Percentiles rank a stretch among this genome's conserved stretches.
phyloP scores from a whole-genome alignment of 2,329 filamentous ascomycete genomes.

The Colletotrichum incanum region DNA sequence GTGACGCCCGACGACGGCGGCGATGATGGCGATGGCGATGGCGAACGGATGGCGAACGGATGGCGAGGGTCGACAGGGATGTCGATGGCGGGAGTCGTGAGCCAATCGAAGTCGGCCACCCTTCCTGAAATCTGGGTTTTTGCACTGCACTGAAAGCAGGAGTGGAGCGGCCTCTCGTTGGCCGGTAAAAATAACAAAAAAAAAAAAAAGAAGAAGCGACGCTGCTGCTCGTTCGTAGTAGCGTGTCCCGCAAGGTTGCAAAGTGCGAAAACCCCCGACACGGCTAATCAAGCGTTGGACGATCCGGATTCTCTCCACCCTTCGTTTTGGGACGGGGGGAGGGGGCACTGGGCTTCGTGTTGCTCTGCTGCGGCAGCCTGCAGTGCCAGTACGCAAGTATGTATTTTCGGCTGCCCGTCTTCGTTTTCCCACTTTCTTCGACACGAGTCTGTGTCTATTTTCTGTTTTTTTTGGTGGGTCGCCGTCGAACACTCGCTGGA shows the following conservation, averaged over 20 bases:
- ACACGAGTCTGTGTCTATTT: neutral
- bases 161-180: conserved; percentile 15
- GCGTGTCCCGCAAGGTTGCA: neutral
- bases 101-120: conserved; percentile 27
- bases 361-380: conserved; percentile 1
- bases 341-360: neutral
- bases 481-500: neutral
- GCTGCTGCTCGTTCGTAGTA: neutral
- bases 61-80: conserved; percentile 11
- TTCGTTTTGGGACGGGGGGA: neutral
- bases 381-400: no score
- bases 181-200: conserved; percentile 25
- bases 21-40: neutral
- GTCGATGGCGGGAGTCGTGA: conserved; percentile 19
- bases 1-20: neutral
- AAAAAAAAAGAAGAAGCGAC: conserved; percentile 13
- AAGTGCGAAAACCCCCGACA: neutral
- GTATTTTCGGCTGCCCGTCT: neutral
- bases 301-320: conserved; percentile 11
- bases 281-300: conserved; percentile 7
- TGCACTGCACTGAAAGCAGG: neutral
- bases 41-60: neutral
- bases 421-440: neutral
- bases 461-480: neutral
- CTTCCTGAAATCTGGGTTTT: neutral